Conservation (phyloP, 2,329 filamentous ascomycete genomes). For the Emmonsia crescens region DNA sequence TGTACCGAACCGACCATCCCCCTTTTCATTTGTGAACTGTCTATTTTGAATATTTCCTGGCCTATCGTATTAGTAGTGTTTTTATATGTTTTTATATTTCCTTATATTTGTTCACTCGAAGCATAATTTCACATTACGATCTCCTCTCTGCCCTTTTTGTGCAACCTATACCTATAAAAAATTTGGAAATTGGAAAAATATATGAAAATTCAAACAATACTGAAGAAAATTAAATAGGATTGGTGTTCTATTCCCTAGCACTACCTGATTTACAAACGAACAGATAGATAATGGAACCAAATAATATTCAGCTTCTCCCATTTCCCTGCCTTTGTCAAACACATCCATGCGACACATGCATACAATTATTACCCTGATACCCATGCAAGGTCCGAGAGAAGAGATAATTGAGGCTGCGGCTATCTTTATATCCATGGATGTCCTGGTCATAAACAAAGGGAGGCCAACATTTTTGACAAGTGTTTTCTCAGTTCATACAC, state of each 20-base stretch:
- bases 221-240: background rate
- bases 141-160: background rate
- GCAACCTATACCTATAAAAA: background rate
- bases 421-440: background rate
- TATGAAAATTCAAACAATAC: background rate
- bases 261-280: too few relatives aligned
- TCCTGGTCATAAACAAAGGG: background rate
- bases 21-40: background rate
- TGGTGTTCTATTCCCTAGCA: too few relatives aligned
- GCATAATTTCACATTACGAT: background rate
- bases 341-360: too few relatives aligned
- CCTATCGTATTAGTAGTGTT: background rate
- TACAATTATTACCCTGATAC: too few relatives aligned
- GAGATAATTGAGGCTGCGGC: background rate
- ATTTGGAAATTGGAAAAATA: background rate
- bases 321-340: too few relatives aligned
- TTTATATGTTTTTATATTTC: background rate
- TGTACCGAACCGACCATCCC: background rate
- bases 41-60: background rate
- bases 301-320: too few relatives aligned
- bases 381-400: too few relatives aligned
- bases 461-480: background rate
- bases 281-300: too few relatives aligned
- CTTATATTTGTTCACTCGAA: background rate
- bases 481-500: background rate